Percentiles rank a stretch among this genome's conserved stretches.
These are phyloP conservation scores for Aureobasidium zeae DNA, from an alignment of 2,329 filamentous ascomycete species.

Conservation along the genomic window DNA sequence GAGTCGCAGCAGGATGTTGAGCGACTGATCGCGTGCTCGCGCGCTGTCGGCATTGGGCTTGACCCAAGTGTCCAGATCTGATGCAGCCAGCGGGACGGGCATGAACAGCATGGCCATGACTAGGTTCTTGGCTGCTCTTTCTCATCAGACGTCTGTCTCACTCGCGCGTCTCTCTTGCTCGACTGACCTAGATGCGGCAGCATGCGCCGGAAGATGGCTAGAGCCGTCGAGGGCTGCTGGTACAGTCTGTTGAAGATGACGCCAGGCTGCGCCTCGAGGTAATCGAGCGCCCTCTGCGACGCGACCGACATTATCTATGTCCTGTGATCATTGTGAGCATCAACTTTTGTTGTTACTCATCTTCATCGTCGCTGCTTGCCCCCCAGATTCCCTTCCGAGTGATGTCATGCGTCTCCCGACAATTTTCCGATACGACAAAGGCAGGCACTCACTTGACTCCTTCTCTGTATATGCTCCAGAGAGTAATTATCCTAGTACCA, in stretches of 20 bases:
- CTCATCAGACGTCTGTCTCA: constrained; percentile 7
- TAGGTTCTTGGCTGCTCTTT: constrained; percentile 68
- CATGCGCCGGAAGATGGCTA: constrained; percentile 96
- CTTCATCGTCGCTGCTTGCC: too few species aligned
- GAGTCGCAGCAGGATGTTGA: constrained; percentile 73
- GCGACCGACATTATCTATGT: constrained; percentile 41
- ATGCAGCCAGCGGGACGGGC: constrained; percentile 66
- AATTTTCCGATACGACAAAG: not conserved
- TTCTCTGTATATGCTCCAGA: too few species aligned
- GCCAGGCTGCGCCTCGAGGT: constrained; percentile 83
- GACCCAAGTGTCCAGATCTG: constrained; percentile 79
- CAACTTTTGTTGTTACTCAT: too few species aligned
- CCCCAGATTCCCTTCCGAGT: not conserved
- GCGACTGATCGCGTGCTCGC: constrained; percentile 66
- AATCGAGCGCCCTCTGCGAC: constrained; percentile 64
- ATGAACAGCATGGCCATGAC: constrained; percentile 95
- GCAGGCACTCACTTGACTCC: not conserved
- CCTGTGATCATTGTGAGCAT: constrained; percentile 13
- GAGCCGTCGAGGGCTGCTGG: constrained; percentile 86
- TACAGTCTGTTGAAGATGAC: constrained; percentile 87
- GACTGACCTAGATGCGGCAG: constrained; percentile 72
- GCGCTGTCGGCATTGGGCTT: constrained; percentile 45
- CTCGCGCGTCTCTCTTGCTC: not conserved
- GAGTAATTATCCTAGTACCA: too few species aligned
- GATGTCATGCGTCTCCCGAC: constrained; percentile 5